Evolutionary conservation across 768 basidiomycete species (phyloP).

Genomic region (Mycena rosella): DNA sequence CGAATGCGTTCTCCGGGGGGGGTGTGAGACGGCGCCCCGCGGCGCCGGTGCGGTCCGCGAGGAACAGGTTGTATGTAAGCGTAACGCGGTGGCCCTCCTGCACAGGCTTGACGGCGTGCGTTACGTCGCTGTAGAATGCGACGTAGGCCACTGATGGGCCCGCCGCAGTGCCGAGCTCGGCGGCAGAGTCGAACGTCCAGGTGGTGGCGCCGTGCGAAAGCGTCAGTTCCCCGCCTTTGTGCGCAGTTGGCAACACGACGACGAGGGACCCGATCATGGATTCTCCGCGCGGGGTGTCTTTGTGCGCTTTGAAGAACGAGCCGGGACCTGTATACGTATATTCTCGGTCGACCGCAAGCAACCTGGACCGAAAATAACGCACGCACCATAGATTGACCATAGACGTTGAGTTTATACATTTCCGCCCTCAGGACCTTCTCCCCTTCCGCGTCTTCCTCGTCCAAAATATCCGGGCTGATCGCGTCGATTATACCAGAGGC

Average conservation of each 20-base stretch:
- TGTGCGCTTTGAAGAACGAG: constrained; percentile 16
- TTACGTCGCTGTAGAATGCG: constrained; percentile 25
- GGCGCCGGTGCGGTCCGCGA: too few species aligned
- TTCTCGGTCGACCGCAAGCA: too few species aligned
- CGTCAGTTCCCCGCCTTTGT: not conserved
- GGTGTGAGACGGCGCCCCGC: too few species aligned
- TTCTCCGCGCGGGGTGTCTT: constrained; percentile 7
- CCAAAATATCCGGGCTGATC: constrained; percentile 39
- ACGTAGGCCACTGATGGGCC: not conserved
- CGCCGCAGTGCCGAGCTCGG: not conserved
- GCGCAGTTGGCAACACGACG: not conserved
- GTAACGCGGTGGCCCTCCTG: constrained; percentile 22
- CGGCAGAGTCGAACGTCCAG: constrained; percentile 14
- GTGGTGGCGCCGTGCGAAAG: not conserved
- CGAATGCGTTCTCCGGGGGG: constrained; percentile 35
- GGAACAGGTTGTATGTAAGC: constrained; percentile 23
- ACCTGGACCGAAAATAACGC: too few species aligned
- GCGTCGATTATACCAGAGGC: constrained; percentile 43
- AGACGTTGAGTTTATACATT: constrained; percentile 54
- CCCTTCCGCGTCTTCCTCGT: constrained; percentile 26
- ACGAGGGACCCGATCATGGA: constrained; percentile 19
- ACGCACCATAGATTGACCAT: constrained; percentile 42
- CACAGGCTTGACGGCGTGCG: constrained; percentile 17
- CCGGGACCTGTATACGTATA: constrained; percentile 37
- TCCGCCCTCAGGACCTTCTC: constrained; percentile 42